These are phyloP conservation scores for Dothistroma pini DNA, from an alignment of 2,329 filamentous ascomycete genomes.

Conservation along the genomic window DNA sequence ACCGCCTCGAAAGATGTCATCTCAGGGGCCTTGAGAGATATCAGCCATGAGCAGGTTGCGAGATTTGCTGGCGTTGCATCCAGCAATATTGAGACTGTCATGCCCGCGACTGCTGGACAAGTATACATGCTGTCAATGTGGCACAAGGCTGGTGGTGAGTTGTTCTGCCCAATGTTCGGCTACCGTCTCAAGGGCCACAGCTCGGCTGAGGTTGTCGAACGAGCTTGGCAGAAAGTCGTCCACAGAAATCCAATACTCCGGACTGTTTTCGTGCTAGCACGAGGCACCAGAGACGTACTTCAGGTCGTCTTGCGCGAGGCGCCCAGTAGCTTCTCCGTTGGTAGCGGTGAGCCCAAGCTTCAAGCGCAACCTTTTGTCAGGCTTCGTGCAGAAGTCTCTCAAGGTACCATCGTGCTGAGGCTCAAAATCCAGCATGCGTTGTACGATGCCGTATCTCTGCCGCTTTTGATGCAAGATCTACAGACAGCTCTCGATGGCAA, in stretches of 20 bases:
- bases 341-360: constrained; percentile 10
- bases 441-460: constrained; percentile 81
- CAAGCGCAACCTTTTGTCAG: constrained; percentile 25
- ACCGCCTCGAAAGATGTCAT: constrained; percentile 13
- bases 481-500: constrained; percentile 35
- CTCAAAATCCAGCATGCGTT: constrained; percentile 75
- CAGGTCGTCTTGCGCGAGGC: constrained; percentile 57
- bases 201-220: constrained; percentile 43
- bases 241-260: constrained; percentile 61
- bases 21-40: not conserved
- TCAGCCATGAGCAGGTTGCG: not conserved
- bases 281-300: constrained; percentile 49
- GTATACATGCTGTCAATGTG: constrained; percentile 75
- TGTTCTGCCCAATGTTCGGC: constrained; percentile 72
- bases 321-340: constrained; percentile 34
- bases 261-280: constrained; percentile 60
- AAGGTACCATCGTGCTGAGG: constrained; percentile 28
- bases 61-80: constrained; percentile 37
- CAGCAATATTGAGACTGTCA: constrained; percentile 51
- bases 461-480: constrained; percentile 56
- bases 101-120: constrained; percentile 75
- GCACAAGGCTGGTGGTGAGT: constrained; percentile 60
- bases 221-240: constrained; percentile 61
- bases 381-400: constrained; percentile 17
- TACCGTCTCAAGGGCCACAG: constrained; percentile 51